Evolutionary conservation across 768 basidiomycete genomes (phyloP).

Genomic region (Calvatia gigantea): DNA sequence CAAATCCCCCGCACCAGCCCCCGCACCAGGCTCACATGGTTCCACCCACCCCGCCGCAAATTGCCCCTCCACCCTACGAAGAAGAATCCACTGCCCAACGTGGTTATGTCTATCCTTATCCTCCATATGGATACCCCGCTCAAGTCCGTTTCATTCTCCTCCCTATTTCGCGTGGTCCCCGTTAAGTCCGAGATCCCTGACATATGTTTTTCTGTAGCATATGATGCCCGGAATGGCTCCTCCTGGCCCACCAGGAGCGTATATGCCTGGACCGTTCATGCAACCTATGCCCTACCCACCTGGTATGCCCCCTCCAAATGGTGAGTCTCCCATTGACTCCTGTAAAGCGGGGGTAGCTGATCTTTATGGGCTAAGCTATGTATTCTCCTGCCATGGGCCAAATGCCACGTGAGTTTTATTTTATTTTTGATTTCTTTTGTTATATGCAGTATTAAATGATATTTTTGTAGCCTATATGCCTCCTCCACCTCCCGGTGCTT

Average conservation of each 20-base stretch:
- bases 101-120: slow-evolving; percentile 71
- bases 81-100: slow-evolving; percentile 66
- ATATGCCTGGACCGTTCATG: slow-evolving; percentile 80
- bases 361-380: slow-evolving; percentile 50
- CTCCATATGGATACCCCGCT: slow-evolving; percentile 73
- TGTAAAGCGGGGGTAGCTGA: slow-evolving; percentile 12
- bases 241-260: slow-evolving; percentile 71
- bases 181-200: slow-evolving; percentile 1
- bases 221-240: slow-evolving; percentile 88
- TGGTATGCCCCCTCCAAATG: slow-evolving; percentile 75
- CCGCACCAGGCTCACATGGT: slow-evolving; percentile 64
- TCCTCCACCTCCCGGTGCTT: slow-evolving; percentile 70
- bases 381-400: slow-evolving; percentile 83
- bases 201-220: slow-evolving; percentile 36
- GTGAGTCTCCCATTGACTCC: slow-evolving; percentile 31
- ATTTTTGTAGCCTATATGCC: slow-evolving; percentile 62
- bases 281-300: slow-evolving; percentile 84
- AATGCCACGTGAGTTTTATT: slow-evolving; percentile 71
- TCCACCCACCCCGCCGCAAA: slow-evolving; percentile 63
- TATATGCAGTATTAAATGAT: neutral
- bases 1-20: slow-evolving; percentile 55
- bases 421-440: neutral
- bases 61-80: slow-evolving; percentile 75
- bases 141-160: slow-evolving; percentile 46
- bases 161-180: neutral